These are phyloP conservation scores for Lizanozyma gosingica DNA, from an alignment of 1,139 yeast species.

Conservation along the genomic window DNA sequence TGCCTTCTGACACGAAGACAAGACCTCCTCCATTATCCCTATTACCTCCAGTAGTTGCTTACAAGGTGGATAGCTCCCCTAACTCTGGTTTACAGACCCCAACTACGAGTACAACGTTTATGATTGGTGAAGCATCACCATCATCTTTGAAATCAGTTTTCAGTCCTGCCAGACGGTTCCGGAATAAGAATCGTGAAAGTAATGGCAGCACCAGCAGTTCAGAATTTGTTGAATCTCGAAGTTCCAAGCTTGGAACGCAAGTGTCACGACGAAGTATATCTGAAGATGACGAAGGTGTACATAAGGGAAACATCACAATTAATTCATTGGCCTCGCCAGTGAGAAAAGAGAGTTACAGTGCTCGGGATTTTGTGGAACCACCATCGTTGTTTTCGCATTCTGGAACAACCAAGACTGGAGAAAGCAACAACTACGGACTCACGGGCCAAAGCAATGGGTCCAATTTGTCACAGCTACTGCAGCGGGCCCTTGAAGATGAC, in stretches of 20 bases:
- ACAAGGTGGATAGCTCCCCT: conserved; percentile 1
- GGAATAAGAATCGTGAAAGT: conserved; percentile 11
- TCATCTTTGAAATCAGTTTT: conserved; percentile 19
- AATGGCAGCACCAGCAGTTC: conserved; percentile 2
- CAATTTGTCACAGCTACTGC: conserved; percentile 1
- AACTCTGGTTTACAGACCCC: conserved; percentile 7
- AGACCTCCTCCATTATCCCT: conserved; percentile 11
- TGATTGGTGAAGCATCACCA: conserved; percentile 31
- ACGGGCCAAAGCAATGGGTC: conserved; percentile 5
- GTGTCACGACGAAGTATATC: background rate
- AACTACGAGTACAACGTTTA: conserved; percentile 15
- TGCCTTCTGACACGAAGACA: conserved; percentile 1
- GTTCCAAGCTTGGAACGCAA: conserved; percentile 2
- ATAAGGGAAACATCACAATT: conserved; percentile 21
- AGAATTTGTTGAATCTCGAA: conserved; percentile 1
- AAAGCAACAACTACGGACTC: background rate
- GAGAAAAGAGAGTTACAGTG: conserved; percentile 7
- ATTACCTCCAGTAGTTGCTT: background rate
- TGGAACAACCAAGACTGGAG: background rate
- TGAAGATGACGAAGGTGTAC: conserved; percentile 3
- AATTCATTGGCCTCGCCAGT: conserved; percentile 24
- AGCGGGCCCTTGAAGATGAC: background rate
- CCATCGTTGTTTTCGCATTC: conserved; percentile 26
- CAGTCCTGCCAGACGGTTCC: conserved; percentile 25
- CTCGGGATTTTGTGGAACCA: conserved; percentile 24